Base-by-base conservation (phyloP, 768 basidiomycete genomes). In the Rhodotorula babjevae region DNA sequence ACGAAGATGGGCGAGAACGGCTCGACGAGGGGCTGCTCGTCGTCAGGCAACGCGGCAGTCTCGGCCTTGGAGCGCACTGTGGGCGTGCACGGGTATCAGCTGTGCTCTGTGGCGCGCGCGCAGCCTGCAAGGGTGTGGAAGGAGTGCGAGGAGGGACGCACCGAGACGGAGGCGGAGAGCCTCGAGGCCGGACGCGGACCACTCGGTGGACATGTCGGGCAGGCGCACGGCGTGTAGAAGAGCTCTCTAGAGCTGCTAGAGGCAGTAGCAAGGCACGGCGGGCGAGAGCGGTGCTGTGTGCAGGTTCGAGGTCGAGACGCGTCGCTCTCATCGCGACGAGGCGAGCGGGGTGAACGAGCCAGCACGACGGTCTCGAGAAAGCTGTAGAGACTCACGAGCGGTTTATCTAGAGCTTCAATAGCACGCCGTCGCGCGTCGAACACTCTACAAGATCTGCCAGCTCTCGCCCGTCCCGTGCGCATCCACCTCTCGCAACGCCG, bases 1-100 rank as follows among this genome's bases (percentile, higher is more conserved):
- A 95, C 97, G 83, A 98, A 99, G 8, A 84, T 83, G 4, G 95
- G 95, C 71, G 90, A 85, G 81, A 96, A 97, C 29, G 84, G 82
- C 71, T 86, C 85, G 85, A 88, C 23, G 19, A 67, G 33, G 10
- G 15, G 18, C 9, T 83, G 81, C 77, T 90, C 89, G 42, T 86
- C 84, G 21, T 85, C 84, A 71, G 81, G 82, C 25, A 89, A 84
- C 5, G 79, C 80, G 65, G 86, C 84, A 73, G 85, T 85, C 81
- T 92, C 91, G 69, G 86, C 85, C 63, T 82, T 79, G n/a, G 89
- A 85, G 72, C 90, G 87, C 19, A 90, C 93, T 93, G 77, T 29
- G 14, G 23, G 40, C 33, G 42, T 57, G 59, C 66, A 53, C 65
- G 18, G 46, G 40, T 1, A 49, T 53, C 63, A 72, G 65, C 73